Evolutionary conservation across 129 eudicot species (phyloP), one percentile per base, ranked within the genome.

Genomic region (Scalesia atractyloides): DNA sequence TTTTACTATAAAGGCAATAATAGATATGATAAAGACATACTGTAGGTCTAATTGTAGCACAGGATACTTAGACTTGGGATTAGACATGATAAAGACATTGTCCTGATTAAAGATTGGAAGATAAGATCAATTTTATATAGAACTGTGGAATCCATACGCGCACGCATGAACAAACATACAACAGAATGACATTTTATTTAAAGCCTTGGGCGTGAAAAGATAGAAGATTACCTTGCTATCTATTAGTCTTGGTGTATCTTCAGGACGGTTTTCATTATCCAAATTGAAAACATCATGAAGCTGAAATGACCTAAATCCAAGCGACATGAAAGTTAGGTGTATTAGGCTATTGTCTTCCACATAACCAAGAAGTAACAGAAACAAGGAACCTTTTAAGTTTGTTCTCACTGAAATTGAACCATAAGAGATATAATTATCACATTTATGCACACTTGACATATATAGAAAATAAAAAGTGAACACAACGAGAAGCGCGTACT

Each of bases 61-160:
- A 44, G 99, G 99, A 73, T 76, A 87, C 80, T 94, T 94, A 36
- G 99, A 94, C 76, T 94, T 94, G 68, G 84, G 77, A 88, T 90
- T 94, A 26, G 99, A 94, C 78, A 94, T 90, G 17, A 94, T 90
- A 77, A 94, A 94, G 78, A 90, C 97, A 83, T 94, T 94, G 75
- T 90, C 93, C 98, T 94, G 89, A 66, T 34, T 15, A 86, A 66
- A 74, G 47, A 69, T 18, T 60, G 17, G 56, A 78, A 70, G 24
- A 77, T 36, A 64, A 48, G 33, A 68, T 57, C 14, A 76, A 34
- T 58, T 75, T 30, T 12, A 67, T 11, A 30, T 37, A 20, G 54
- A 76, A 68, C 34, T 46, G 47, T 59, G 19, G 30, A 68, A 18
- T 58, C 58, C 26, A 68, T 30, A 30, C 34, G 34, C 34, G 34